Evolutionary conservation across 1,284 basidiomycete genomes (phyloP), one percentile per base, ranked within the genome.

Genomic region (Coriolopsis trogii): DNA sequence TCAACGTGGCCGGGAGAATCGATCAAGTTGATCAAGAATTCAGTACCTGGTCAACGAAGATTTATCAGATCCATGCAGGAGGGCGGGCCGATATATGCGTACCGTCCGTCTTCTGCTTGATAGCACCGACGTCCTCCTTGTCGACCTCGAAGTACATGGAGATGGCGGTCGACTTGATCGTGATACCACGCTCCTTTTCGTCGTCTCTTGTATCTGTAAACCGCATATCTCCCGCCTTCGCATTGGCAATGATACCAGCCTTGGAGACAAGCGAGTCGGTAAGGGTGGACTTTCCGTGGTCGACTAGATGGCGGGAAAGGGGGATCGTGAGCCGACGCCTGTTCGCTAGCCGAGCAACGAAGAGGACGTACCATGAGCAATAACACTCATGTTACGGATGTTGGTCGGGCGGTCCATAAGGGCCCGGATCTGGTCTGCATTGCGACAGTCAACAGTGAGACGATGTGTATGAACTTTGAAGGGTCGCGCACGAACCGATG

Each of bases 121-220:
- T 89, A 58, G 89, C 80, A 16, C 70, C 65, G 38, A 96, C 68
- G 59, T 96, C 91, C 16, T 98, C 95, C 81, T 97, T 94, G 71
- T 82, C 74, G 69, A 99, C 84, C 78, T 94, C 88, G 74, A 99
- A 99, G 80, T 97, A 98, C 97, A 99, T 99, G 57, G 97, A 98
- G 73, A 99, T 98, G 70, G 96, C 97, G 41, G 97, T 99, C 42
- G 97, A 99, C 80, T 99, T 99, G 81, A 99, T 99, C 56, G 97
- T 99, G 70, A 99, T 99, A 84, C 97, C 97, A 79, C 97, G 95
- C 75, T 99, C 97, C 74, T 98, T 99, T 81, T 99, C 97, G 73
- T 99, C 97, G 36, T 92, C 87, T 82, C 96, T 80, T 65, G 97
- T 99, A 77, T 99, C 96, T 62, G 93, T 99, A 74, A 96, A 98